Conservation (phyloP, 305 asterid genomes). For the Fraxinus floribunda region DNA sequence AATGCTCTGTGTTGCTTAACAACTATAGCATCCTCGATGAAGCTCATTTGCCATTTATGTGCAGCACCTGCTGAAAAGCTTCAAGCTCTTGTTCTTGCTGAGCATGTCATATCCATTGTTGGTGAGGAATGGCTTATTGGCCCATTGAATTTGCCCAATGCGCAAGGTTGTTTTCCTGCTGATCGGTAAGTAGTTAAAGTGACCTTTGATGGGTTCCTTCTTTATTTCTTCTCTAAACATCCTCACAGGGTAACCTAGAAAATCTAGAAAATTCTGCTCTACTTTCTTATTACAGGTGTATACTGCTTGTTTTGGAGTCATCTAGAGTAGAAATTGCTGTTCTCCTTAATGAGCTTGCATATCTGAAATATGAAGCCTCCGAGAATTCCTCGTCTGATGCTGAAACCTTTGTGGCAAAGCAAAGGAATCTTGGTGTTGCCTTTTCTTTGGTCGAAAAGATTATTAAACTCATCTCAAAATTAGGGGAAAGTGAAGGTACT, state of each 20-base stretch:
- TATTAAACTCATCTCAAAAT: constrained; percentile 65
- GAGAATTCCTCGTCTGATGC: constrained; percentile 44
- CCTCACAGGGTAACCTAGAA: background rate
- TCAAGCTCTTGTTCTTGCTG: constrained; percentile 81
- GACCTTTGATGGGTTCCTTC: constrained; percentile 17
- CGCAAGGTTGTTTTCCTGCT: constrained; percentile 47
- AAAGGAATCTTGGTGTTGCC: constrained; percentile 68
- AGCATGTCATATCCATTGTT: constrained; percentile 57
- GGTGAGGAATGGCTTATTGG: constrained; percentile 86
- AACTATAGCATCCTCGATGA: background rate
- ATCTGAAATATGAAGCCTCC: constrained; percentile 69
- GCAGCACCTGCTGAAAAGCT: constrained; percentile 74
- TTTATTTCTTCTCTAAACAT: constrained; percentile 9
- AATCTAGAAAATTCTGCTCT: constrained; percentile 9
- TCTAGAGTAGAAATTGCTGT: constrained; percentile 93
- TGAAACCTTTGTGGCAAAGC: constrained; percentile 47
- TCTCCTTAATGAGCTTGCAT: constrained; percentile 80
- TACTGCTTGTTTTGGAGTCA: constrained; percentile 82
- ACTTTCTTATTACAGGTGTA: constrained; percentile 54
- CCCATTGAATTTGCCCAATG: constrained; percentile 43
- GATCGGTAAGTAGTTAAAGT: constrained; percentile 50
- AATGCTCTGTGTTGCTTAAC: background rate
- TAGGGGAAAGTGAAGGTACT: constrained; percentile 69
- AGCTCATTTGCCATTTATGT: constrained; percentile 31
- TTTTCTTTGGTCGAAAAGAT: constrained; percentile 80